Conservation (phyloP, 1,284 basidiomycete genomes). For the Cutaneotrichosporon mucoides region DNA sequence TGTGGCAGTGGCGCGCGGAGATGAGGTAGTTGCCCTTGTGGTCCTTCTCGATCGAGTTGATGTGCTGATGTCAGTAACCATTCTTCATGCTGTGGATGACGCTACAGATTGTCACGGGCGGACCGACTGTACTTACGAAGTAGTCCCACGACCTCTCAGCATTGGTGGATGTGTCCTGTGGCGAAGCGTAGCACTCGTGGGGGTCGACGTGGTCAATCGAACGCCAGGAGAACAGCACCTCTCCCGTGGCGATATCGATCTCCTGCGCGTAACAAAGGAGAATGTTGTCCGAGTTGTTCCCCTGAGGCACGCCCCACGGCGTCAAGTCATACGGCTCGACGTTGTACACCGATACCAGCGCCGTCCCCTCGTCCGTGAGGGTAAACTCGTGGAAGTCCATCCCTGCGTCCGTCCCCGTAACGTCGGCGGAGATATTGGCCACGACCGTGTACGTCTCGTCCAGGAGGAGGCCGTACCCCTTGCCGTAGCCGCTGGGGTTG, state of each 20-base stretch:
- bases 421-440: slow-evolving; percentile 21
- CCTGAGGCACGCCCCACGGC: slow-evolving; percentile 11
- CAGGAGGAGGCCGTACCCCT: slow-evolving; percentile 23
- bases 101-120: no score
- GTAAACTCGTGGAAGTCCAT: slow-evolving; percentile 21
- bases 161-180: slow-evolving; percentile 18
- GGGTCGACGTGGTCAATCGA: slow-evolving; percentile 33
- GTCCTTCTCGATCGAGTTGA: slow-evolving; percentile 42
- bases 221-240: slow-evolving; percentile 32
- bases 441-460: slow-evolving; percentile 30
- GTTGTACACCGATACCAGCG: slow-evolving; percentile 32
- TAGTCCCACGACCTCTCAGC: slow-evolving; percentile 24
- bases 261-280: slow-evolving; percentile 34
- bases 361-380: slow-evolving; percentile 36
- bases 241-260: slow-evolving; percentile 35
- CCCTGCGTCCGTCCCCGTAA: no score
- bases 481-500: slow-evolving; percentile 25
- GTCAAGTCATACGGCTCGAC: slow-evolving; percentile 24
- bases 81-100: no score
- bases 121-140: slow-evolving; percentile 11
- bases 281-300: slow-evolving; percentile 30
- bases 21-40: slow-evolving; percentile 39
- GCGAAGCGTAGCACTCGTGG: slow-evolving; percentile 22
- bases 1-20: slow-evolving; percentile 34
- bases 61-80: slow-evolving; percentile 21